phyloP scores from a whole-genome alignment of 75 land plant species.

The Ceratopteris richardii region DNA sequence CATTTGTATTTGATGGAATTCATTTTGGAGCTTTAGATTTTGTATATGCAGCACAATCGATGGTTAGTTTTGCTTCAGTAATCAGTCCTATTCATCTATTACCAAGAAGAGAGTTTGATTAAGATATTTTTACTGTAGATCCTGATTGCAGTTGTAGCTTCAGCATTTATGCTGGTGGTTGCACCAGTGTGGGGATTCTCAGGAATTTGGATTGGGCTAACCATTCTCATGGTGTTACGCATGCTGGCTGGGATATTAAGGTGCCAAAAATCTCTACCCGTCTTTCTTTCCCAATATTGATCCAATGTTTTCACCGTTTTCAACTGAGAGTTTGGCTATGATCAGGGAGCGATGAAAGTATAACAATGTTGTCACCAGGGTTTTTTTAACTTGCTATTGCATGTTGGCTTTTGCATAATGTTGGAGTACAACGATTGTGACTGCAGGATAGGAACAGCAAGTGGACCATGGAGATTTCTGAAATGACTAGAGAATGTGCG shows the following conservation, averaged over 20 bases:
- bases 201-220: background rate
- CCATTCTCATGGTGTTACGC: background rate
- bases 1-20: constrained; percentile 71
- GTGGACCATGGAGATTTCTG: constrained; percentile 66
- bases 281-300: too few relatives aligned
- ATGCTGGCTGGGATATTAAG: background rate
- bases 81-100: too few relatives aligned
- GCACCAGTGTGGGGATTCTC: constrained; percentile 1
- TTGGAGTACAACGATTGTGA: too few relatives aligned
- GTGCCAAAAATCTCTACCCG: too few relatives aligned
- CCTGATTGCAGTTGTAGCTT: background rate
- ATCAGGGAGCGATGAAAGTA: too few relatives aligned
- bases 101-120: too few relatives aligned
- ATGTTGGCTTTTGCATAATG: too few relatives aligned
- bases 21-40: constrained; percentile 65
- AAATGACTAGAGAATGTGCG: background rate
- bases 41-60: constrained; percentile 56
- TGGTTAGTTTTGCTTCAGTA: constrained; percentile 33
- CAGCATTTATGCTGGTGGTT: background rate
- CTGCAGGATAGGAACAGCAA: constrained; percentile 79
- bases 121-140: background rate
- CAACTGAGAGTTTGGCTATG: too few relatives aligned
- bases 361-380: too few relatives aligned
- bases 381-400: too few relatives aligned
- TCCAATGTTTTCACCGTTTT: too few relatives aligned